phyloP scores from a whole-genome alignment of 805 yeast genomes.

The Tetrapisispora pingtungensis region DNA sequence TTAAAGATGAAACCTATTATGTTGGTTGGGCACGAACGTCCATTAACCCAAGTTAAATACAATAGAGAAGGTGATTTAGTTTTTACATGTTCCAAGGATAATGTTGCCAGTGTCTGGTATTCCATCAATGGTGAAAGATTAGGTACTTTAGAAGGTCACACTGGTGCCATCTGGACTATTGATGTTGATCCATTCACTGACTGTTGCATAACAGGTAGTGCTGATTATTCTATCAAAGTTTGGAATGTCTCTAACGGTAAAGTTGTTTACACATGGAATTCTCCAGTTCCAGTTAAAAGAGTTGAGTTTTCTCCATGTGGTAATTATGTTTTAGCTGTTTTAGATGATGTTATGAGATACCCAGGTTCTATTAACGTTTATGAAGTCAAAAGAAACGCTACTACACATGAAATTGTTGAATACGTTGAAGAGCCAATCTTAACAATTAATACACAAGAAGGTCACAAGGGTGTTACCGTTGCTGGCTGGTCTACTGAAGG shows the following conservation, averaged over 20 bases:
- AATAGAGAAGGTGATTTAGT: conserved; percentile 92
- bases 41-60: conserved; percentile 90
- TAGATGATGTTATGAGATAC: conserved; percentile 89
- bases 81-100: conserved; percentile 87
- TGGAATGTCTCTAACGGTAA: conserved; percentile 47
- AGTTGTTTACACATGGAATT: conserved; percentile 59
- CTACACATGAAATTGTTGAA: conserved; percentile 24
- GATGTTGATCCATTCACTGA: conserved; percentile 69
- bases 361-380: conserved; percentile 66
- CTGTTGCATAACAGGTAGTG: conserved; percentile 47
- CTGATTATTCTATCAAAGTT: neutral
- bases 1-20: conserved; percentile 50
- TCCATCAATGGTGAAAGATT: conserved; percentile 92
- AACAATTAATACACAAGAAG: conserved; percentile 50
- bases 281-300: conserved; percentile 81
- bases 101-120: conserved; percentile 84
- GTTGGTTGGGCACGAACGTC: conserved; percentile 94
- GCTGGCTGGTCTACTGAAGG: conserved; percentile 83
- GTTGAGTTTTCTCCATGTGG: conserved; percentile 78
- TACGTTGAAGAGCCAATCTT: conserved; percentile 45
- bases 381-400: conserved; percentile 41
- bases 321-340: conserved; percentile 56
- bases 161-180: conserved; percentile 91
- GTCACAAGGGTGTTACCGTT: conserved; percentile 56
- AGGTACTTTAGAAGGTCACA: conserved; percentile 83